phyloP scores from a whole-genome alignment of 176 grass and related monocot species.

The Eragrostis nindensis region DNA sequence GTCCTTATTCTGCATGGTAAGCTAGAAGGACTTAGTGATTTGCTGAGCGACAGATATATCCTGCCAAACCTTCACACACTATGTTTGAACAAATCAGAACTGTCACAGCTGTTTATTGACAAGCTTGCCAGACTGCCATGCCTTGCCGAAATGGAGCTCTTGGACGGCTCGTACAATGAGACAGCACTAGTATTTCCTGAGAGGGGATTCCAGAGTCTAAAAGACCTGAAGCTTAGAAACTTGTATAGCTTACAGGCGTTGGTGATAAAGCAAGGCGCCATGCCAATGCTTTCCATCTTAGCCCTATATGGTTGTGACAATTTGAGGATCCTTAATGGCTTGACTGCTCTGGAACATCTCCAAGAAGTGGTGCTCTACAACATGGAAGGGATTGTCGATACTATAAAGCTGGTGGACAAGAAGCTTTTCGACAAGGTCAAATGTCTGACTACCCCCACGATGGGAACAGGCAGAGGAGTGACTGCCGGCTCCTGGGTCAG shows the following conservation, averaged over 20 bases:
- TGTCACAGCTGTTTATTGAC: conserved; percentile 41
- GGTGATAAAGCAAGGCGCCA: conserved; percentile 39
- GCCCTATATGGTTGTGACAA: conserved; percentile 50
- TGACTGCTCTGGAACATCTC: conserved; percentile 40
- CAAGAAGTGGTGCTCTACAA: conserved; percentile 53
- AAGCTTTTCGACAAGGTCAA: conserved; percentile 49
- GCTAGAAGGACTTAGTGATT: conserved; percentile 32
- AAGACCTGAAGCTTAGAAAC: conserved; percentile 52
- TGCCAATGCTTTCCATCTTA: conserved; percentile 53
- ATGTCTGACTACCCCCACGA: conserved; percentile 29
- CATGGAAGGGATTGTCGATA: conserved; percentile 23
- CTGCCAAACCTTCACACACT: conserved; percentile 45
- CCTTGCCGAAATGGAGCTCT: conserved; percentile 50
- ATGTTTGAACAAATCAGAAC: conserved; percentile 33
- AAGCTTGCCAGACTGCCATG: conserved; percentile 43
- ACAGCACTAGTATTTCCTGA: conserved; percentile 41
- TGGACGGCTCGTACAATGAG: conserved; percentile 40
- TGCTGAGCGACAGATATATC: conserved; percentile 28
- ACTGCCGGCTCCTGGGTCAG: background rate
- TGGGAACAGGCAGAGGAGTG: conserved; percentile 10
- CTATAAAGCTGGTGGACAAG: conserved; percentile 16
- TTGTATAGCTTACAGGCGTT: conserved; percentile 51
- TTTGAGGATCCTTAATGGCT: conserved; percentile 37
- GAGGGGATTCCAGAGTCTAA: conserved; percentile 51
- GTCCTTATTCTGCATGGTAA: conserved; percentile 31